Percentiles rank a stretch among this genome's conserved stretches.
These are phyloP conservation scores for Aspergillus luchuensis DNA, from an alignment of 2,329 filamentous ascomycete species.

Conservation along the genomic window DNA sequence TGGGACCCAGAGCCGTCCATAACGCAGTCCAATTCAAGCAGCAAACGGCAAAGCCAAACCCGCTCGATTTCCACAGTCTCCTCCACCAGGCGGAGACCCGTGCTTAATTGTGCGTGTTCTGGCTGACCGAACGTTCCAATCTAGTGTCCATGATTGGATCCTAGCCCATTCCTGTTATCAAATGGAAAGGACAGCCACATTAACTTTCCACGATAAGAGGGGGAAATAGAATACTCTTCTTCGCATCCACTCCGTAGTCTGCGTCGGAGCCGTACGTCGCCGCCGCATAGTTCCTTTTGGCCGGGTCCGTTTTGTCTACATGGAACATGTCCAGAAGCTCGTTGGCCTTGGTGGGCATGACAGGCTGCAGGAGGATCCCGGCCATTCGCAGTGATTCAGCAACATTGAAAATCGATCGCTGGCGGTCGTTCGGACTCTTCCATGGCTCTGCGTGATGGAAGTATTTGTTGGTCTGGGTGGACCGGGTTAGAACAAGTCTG, in stretches of 20 bases:
- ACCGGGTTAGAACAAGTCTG: not conserved
- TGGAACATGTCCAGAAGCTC: conserved; percentile 76
- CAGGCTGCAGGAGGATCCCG: conserved; percentile 85
- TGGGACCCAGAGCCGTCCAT: not conserved
- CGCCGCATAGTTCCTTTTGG: conserved; percentile 64
- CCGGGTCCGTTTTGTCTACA: conserved; percentile 55
- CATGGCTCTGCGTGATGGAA: conserved; percentile 70
- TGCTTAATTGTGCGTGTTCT: conserved; percentile 14
- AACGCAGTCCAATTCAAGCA: not conserved
- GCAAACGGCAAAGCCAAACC: not conserved
- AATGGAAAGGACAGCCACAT: conserved; percentile 25
- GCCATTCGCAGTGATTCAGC: conserved; percentile 76
- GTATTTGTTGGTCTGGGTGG: conserved; percentile 64
- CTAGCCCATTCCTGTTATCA: conserved; percentile 31
- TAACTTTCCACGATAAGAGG: conserved; percentile 45
- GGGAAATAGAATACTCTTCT: conserved; percentile 56
- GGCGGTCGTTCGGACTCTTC: conserved; percentile 53
- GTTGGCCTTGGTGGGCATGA: conserved; percentile 78
- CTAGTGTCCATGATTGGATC: conserved; percentile 13
- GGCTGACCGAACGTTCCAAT: conserved; percentile 12
- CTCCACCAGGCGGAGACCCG: conserved; percentile 18
- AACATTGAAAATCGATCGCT: conserved; percentile 67
- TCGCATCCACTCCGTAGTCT: conserved; percentile 64
- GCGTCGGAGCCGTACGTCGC: conserved; percentile 66
- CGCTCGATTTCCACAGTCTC: not conserved